phyloP scores from a whole-genome alignment of 768 basidiomycete genomes.

The Strobilomyces confusus region DNA sequence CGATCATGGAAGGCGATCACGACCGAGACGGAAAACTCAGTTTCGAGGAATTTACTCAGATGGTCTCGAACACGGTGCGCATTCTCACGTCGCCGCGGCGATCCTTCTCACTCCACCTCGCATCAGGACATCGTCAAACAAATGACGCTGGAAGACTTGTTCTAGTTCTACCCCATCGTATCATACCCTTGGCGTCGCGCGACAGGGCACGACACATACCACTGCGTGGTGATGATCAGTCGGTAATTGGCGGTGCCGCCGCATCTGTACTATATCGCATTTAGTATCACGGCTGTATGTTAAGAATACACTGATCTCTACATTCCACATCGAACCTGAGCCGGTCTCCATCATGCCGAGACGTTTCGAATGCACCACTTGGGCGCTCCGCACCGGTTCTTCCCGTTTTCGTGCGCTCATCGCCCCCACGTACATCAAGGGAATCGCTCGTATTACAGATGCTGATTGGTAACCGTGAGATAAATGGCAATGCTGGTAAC shows the following conservation, averaged over 20 bases:
- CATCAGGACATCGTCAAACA: slow-evolving; percentile 94
- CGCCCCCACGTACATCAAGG: background rate
- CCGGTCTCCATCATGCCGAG: background rate
- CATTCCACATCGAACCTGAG: slow-evolving; percentile 7
- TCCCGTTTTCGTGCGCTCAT: background rate
- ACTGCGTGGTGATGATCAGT: slow-evolving; percentile 10
- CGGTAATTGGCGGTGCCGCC: slow-evolving; percentile 11
- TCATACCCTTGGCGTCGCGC: slow-evolving; percentile 20
- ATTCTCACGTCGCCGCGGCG: background rate
- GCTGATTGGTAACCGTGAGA: slow-evolving; percentile 4
- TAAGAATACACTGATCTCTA: slow-evolving; percentile 5
- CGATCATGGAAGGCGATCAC: slow-evolving; percentile 99
- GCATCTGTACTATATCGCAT: slow-evolving; percentile 20
- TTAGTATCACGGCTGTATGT: slow-evolving; percentile 21
- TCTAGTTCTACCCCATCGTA: slow-evolving; percentile 59
- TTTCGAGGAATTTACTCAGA: slow-evolving; percentile 94
- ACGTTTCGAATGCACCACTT: background rate
- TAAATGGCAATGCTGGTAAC: slow-evolving; percentile 6
- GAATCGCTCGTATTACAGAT: background rate
- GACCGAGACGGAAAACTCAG: slow-evolving; percentile 96
- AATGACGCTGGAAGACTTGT: slow-evolving; percentile 95
- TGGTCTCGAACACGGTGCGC: slow-evolving; percentile 93
- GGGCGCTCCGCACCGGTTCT: background rate
- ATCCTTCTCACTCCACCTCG: slow-evolving; percentile 5
- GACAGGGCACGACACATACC: slow-evolving; percentile 13